Conservation (phyloP, 306 rosid genomes). For the Myrica gale region DNA sequence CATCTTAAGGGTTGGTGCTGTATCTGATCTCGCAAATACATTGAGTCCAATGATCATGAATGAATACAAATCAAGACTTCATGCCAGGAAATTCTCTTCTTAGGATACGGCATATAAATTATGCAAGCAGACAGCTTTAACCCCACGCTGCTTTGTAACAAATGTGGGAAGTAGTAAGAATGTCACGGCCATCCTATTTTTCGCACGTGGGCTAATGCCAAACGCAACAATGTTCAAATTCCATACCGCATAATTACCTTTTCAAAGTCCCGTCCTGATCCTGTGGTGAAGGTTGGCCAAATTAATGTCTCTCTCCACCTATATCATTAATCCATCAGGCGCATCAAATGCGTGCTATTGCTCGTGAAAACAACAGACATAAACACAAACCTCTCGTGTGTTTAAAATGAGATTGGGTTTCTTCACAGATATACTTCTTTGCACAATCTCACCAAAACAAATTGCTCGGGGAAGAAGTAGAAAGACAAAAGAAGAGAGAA, state of each 20-base stretch:
- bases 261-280: background rate
- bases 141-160: no score
- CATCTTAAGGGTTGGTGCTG: no score
- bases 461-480: background rate
- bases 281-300: background rate
- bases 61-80: no score
- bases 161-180: background rate
- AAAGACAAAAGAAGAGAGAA: no score
- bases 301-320: background rate
- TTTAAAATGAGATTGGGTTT: background rate
- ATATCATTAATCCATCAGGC: background rate
- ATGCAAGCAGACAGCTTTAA: no score
- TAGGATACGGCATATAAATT: background rate
- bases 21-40: no score
- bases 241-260: background rate
- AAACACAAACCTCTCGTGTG: background rate
- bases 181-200: background rate
- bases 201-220: background rate
- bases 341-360: background rate
- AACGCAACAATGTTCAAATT: background rate
- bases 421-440: background rate
- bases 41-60: no score
- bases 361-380: background rate
- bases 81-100: background rate
- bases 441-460: background rate